A percentile compares a stretch with the other conserved stretches of the same genome.
phyloP scores from a whole-genome alignment of 192 early-diverging fungal species.

The Cladochytrium replicatum region DNA sequence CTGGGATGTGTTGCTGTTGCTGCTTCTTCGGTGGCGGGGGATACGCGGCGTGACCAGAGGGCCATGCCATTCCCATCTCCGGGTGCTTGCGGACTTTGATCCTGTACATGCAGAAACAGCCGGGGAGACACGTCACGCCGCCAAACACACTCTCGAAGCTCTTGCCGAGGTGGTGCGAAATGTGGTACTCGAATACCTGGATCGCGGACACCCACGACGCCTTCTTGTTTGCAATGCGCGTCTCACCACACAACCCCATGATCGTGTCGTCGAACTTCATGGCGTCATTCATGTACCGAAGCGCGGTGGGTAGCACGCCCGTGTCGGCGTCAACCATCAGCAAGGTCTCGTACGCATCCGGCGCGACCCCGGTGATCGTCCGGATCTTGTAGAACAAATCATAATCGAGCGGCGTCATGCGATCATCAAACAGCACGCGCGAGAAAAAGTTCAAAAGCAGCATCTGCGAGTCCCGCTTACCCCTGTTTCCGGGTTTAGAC shows the following conservation, averaged over 20 bases:
- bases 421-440: constrained; percentile 68
- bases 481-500: constrained; percentile 49
- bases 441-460: constrained; percentile 90
- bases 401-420: constrained; percentile 84
- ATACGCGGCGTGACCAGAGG: too few species aligned
- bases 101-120: constrained; percentile 91
- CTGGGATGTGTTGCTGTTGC: too few species aligned
- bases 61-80: too few species aligned
- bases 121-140: constrained; percentile 91
- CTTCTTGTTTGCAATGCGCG: constrained; percentile 86
- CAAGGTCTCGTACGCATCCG: constrained; percentile 52
- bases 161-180: constrained; percentile 87
- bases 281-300: constrained; percentile 26
- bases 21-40: too few species aligned
- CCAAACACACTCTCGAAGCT: constrained; percentile 92
- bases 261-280: constrained; percentile 70
- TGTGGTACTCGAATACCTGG: constrained; percentile 89
- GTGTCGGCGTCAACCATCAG: constrained; percentile 45
- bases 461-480: constrained; percentile 95
- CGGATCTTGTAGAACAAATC: constrained; percentile 76
- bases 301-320: constrained; percentile 13
- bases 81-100: constrained; percentile 22
- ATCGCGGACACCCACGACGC: constrained; percentile 82
- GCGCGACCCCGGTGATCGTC: constrained; percentile 63
- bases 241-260: constrained; percentile 87